Base-by-base conservation (phyloP, 1,284 basidiomycete species). In the Apiotrichum siamense region DNA sequence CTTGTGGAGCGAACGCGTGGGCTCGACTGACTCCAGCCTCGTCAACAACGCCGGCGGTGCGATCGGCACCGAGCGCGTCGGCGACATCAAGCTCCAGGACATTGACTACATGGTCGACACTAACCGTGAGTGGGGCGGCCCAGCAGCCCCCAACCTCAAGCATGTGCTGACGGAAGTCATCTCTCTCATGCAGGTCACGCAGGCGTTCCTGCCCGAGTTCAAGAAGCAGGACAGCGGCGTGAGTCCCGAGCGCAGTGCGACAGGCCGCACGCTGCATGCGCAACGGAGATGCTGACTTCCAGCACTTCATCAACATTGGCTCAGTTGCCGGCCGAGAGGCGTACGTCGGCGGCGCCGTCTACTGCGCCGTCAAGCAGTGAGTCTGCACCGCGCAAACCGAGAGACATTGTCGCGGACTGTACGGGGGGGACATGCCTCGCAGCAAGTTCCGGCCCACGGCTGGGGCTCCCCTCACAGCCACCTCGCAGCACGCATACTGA, bases 221-320 rank as follows among this genome's bases (percentile, higher is more conserved):
- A 94, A 89, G 75, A 79, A 78, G 53, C 84, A 83, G 66, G 82
- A 86, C 60, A 75, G 82, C 1, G 92, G 93, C 0, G 52, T 54
- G 12, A 21, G 52, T 42, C 12, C n/a, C 17, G 27, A 18, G 13
- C 13, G 33, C 12, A 17, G 33, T 10, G 33, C 12, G n/a, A 7
- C 13, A 18, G 33, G 35, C n/a, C n/a, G n/a, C n/a, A n/a, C n/a
- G n/a, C n/a, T n/a, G n/a, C n/a, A n/a, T n/a, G n/a, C n/a, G n/a
- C n/a, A n/a, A n/a, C n/a, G n/a, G n/a, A n/a, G n/a, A n/a, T n/a
- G n/a, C 40, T 42, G 18, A 42, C 26, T 5, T n/a, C 6, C 31
- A 53, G 41, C 93, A 97, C 75, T 77, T 97, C 57, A 96, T 97
- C 75, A 92, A 93, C 73, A 77, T 97, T 47, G 92, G 93, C 33